phyloP scores from a whole-genome alignment of 2,329 filamentous ascomycete genomes.

The Hypoxylon rubiginosum region DNA sequence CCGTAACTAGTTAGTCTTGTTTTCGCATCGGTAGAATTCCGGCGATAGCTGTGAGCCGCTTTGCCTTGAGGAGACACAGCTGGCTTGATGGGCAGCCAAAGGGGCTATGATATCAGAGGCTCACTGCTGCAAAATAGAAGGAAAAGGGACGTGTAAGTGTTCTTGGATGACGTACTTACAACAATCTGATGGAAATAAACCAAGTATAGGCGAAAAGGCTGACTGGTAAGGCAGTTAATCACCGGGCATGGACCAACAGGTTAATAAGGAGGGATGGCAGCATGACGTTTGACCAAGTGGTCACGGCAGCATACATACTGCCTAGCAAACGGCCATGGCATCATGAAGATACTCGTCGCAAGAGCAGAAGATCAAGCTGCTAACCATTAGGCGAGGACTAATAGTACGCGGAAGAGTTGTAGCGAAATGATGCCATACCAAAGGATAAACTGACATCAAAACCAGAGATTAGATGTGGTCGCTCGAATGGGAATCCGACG shows the following conservation, averaged over 20 bases:
- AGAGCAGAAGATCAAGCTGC: not conserved
- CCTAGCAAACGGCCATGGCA: slow-evolving; percentile 1
- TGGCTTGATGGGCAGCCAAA: slow-evolving; percentile 34
- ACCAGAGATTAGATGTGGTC: slow-evolving; percentile 36
- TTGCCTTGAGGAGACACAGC: slow-evolving; percentile 40
- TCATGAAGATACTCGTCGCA: slow-evolving; percentile 10
- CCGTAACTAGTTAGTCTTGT: slow-evolving; percentile 23
- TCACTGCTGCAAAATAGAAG: slow-evolving; percentile 1
- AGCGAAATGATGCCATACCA: slow-evolving; percentile 22
- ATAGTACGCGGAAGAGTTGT: slow-evolving; percentile 15
- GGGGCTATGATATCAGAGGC: slow-evolving; percentile 26
- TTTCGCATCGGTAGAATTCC: slow-evolving; percentile 43
- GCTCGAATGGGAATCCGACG: slow-evolving; percentile 30
- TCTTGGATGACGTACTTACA: slow-evolving; percentile 16
- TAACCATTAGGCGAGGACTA: not conserved
- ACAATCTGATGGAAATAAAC: slow-evolving; percentile 1
- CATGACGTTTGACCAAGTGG: slow-evolving; percentile 31
- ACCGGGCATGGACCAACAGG: slow-evolving; percentile 8
- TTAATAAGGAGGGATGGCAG: slow-evolving; percentile 32
- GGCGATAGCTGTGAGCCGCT: slow-evolving; percentile 32
- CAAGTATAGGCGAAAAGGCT: not conserved
- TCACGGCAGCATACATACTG: slow-evolving; percentile 34
- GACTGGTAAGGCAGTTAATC: slow-evolving; percentile 15
- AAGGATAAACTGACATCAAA: slow-evolving; percentile 20
- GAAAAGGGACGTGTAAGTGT: slow-evolving; percentile 1